Base-by-base conservation (phyloP, 345 rosid species). In the Citrus mangshanensis region DNA sequence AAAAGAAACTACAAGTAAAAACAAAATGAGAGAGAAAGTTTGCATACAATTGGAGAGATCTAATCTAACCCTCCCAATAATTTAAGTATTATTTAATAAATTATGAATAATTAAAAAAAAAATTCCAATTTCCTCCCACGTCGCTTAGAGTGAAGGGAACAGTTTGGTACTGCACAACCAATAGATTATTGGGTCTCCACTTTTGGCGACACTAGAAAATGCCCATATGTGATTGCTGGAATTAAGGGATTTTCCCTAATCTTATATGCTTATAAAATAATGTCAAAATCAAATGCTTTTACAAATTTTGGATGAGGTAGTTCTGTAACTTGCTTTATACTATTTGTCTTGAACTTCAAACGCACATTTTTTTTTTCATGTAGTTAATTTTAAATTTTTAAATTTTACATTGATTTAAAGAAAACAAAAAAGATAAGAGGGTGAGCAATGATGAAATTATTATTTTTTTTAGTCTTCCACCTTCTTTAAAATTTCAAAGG, bases 71-170 rank as follows among this genome's bases (percentile, higher is more conserved):
- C 72, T 34, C 32, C 32, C 51, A 51, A 75, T 75, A 63, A 75
- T 63, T 75, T 63, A 27, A 27, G 30, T 63, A 64, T 64, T 64
- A 75, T 42, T 64, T 64, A 13, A 30, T 42, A 28, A 63, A 74
- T 27, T 25, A 62, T 62, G 59, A 62, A 63, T 42, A 2, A 64
- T 18, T 1, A 38, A 7, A 64, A 14, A 28, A 46, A 18, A 63
- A 30, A 19, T 28, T 27, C 18, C 10, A 28, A 28, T 75, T 30
- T 75, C 38, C 64, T 63, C 22, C 30, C 38, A 64, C 13, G 49
- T 75, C 49, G 78, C 61, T 75, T 64, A 30, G 70, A 75, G 70
- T 46, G 61, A 49, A 75, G 70, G 60, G 60, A 75, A 65, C 63
- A 75, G 51, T 46, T 46, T 2, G 34, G 49, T 28, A 64, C 54